A percentile compares a stretch with the other conserved stretches of the same genome.
Evolutionary conservation across 2,329 filamentous ascomycete species (phyloP).

Genomic region (Hypoxylon sp.): DNA sequence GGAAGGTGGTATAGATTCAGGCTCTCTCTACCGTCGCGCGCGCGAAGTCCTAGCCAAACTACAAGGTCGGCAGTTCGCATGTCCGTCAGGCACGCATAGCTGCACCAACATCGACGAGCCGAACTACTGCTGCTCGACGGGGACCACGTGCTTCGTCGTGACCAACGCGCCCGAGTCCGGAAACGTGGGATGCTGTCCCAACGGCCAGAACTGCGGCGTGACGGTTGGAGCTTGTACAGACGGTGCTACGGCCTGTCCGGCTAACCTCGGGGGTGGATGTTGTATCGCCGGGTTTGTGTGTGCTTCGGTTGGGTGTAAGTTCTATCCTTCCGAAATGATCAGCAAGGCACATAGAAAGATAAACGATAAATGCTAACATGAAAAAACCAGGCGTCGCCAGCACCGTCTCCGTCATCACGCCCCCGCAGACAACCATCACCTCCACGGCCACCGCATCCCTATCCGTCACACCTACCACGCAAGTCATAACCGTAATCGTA

Average conservation of each 20-base stretch:
- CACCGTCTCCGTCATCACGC: slow-evolving; percentile 52
- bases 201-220: slow-evolving; percentile 74
- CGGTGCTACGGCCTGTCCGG: slow-evolving; percentile 75
- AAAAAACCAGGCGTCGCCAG: slow-evolving; percentile 55
- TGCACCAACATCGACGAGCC: slow-evolving; percentile 76
- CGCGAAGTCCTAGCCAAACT: slow-evolving; percentile 64
- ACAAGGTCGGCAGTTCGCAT: slow-evolving; percentile 73
- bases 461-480: slow-evolving; percentile 54
- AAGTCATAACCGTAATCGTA: slow-evolving; percentile 57
- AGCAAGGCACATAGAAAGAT: neutral
- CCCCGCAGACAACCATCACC: slow-evolving; percentile 56
- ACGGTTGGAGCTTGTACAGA: slow-evolving; percentile 72
- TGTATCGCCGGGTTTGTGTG: slow-evolving; percentile 81
- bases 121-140: slow-evolving; percentile 80
- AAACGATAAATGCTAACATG: slow-evolving; percentile 12
- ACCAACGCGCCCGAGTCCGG: slow-evolving; percentile 72
- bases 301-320: slow-evolving; percentile 78
- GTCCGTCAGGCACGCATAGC: slow-evolving; percentile 75
- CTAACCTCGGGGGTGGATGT: slow-evolving; percentile 79
- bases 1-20: slow-evolving; percentile 38
- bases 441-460: slow-evolving; percentile 58
- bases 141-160: slow-evolving; percentile 76
- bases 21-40: slow-evolving; percentile 60
- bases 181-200: slow-evolving; percentile 81
- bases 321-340: slow-evolving; percentile 24